Base-by-base conservation (phyloP, 1,284 basidiomycete genomes). In the Ustilago xerochloae region DNA sequence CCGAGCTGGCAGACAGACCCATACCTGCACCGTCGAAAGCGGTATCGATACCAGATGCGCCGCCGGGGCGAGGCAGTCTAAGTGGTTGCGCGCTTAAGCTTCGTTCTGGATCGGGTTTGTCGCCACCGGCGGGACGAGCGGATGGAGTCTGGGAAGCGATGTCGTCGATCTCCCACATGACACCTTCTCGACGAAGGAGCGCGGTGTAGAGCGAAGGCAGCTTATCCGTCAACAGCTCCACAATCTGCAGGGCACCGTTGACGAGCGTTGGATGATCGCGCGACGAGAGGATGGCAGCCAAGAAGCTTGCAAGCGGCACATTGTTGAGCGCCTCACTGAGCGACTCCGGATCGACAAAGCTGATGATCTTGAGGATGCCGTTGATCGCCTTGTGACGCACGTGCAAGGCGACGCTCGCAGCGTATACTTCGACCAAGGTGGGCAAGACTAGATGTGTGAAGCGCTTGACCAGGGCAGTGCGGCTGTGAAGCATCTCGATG, bases 31-130 rank as follows among this genome's bases (percentile, higher is more conserved):
- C 52, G 13, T 55, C 57, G 28, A 48, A 15, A 33, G 57, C 52
- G n/a, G 57, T 47, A 6, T 60, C 56, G 26, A 48, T 38, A 9
- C 47, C 47, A 15, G 39, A 45, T 4, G 54, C 15, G 24, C 51
- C 15, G 24, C 51, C 56, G n/a, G 61, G 32, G 6, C 70, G 60
- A 0, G 64, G 64, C 24, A 67, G 48, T 29, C 56, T 67, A 26
- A 67, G 18, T 5, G 60, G 52, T 50, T 63, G 60, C 6, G 53
- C 55, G 20, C 36, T 55, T 2, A 52, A 41, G 58, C 63, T 39
- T 51, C 30, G 39, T 16, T 84, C 92, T 92, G 6, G 93, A 91
- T 71, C 97, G 89, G 6, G 93, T 92, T 72, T 98, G 89, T 7
- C 95, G 93, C 16, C 22, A 30, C 49, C 57, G 16, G 59, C 96